Evolutionary conservation across 192 early-diverging fungal species (phyloP).

Genomic region (Chytriomyces sp.): DNA sequence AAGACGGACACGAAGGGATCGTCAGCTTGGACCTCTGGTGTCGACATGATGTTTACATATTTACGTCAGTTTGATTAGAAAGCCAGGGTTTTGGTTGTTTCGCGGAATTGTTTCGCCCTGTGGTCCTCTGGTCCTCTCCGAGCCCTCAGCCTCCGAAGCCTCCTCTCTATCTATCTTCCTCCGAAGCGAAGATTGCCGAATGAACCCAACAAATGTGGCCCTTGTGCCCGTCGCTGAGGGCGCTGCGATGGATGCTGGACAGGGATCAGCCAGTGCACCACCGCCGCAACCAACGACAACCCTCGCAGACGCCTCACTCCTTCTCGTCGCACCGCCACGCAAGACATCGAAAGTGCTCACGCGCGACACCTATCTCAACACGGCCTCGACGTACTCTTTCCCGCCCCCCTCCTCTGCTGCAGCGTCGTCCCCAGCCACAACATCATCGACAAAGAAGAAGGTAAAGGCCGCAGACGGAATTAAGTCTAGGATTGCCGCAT

Average conservation of each 20-base stretch:
- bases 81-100: not conserved
- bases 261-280: not conserved
- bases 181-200: not conserved
- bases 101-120: not conserved
- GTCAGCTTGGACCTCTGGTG: too few species aligned
- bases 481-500: not conserved
- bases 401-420: not conserved
- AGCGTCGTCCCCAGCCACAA: not conserved
- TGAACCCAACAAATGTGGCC: not conserved
- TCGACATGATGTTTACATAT: not conserved
- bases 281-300: not conserved
- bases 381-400: not conserved
- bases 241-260: not conserved
- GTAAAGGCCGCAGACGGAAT: not conserved
- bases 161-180: not conserved
- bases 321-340: not conserved
- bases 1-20: too few species aligned
- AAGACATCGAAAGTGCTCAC: not conserved
- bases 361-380: not conserved
- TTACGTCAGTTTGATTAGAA: not conserved
- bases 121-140: not conserved
- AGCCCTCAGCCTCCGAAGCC: not conserved
- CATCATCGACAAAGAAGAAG: not conserved
- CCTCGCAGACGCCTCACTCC: not conserved
- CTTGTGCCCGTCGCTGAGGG: not conserved